Percentiles rank a stretch among this genome's conserved stretches.
Evolutionary conservation across 2,329 filamentous ascomycete genomes (phyloP).

Genomic region (Venturia oleaginea): DNA sequence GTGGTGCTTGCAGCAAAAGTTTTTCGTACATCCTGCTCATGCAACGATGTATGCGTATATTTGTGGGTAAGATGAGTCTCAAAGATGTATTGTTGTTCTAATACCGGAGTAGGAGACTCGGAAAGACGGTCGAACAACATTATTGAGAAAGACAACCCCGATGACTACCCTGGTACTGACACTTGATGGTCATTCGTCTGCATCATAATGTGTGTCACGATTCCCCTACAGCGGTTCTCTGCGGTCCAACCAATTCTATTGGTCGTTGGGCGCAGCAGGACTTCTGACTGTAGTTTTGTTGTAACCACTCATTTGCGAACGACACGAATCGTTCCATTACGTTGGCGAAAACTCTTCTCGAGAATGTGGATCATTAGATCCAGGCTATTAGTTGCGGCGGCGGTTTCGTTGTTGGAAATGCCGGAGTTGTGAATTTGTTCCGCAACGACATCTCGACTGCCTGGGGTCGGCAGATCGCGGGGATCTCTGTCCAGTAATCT

Average conservation of each 20-base stretch:
- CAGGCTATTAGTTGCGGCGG: not conserved
- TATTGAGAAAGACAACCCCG: not conserved
- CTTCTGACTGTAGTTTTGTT: not conserved
- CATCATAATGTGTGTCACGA: not conserved
- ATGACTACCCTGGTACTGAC: not conserved
- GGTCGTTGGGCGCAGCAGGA: not conserved
- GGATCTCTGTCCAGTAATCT: not conserved
- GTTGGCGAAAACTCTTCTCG: not conserved
- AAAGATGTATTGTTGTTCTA: not conserved
- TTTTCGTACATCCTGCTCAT: not conserved
- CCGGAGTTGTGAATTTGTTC: not conserved
- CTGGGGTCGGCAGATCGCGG: not conserved
- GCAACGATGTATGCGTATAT: not conserved
- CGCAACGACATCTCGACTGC: not conserved
- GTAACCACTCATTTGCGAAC: not conserved
- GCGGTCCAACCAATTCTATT: not conserved
- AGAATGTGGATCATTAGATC: not conserved
- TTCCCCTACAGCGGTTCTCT: not conserved
- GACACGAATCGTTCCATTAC: not conserved
- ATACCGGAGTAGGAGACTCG: not conserved
- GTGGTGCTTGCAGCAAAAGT: not conserved
- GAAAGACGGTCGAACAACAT: not conserved
- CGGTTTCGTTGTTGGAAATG: not conserved
- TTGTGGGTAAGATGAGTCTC: not conserved
- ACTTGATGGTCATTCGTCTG: not conserved